These are phyloP conservation scores for Dioscorea alata DNA, from an alignment of 106 monocot genomes.

Conservation along the genomic window DNA sequence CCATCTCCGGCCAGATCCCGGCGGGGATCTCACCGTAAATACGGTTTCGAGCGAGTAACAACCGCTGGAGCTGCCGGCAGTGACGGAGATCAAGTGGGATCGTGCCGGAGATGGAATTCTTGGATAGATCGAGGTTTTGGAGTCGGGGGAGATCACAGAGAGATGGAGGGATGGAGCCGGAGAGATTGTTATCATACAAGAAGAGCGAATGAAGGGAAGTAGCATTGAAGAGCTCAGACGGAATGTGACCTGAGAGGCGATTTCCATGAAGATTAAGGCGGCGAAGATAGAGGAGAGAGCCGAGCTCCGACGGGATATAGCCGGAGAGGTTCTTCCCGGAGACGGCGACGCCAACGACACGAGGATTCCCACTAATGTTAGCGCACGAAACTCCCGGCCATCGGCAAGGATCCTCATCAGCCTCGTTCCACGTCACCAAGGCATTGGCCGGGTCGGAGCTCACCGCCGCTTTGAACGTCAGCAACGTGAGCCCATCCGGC, in stretches of 20 bases:
- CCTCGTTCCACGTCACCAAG: conserved; percentile 44
- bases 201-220: conserved; percentile 77
- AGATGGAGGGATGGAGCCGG: conserved; percentile 46
- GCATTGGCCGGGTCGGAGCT: conserved; percentile 46
- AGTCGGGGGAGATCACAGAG: conserved; percentile 58
- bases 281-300: conserved; percentile 63
- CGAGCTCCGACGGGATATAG: conserved; percentile 88
- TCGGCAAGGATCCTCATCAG: conserved; percentile 61
- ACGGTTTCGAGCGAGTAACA: conserved; percentile 38
- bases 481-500: conserved; percentile 71
- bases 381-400: conserved; percentile 79
- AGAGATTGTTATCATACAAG: conserved; percentile 71
- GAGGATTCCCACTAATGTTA: conserved; percentile 45
- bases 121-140: conserved; percentile 73
- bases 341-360: conserved; percentile 69
- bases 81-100: conserved; percentile 38
- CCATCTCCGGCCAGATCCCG: conserved; percentile 54
- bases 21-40: conserved; percentile 55
- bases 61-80: conserved; percentile 57
- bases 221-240: conserved; percentile 60
- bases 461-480: conserved; percentile 81
- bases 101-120: conserved; percentile 47
- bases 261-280: conserved; percentile 81
- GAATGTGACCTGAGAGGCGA: conserved; percentile 50
- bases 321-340: conserved; percentile 75